Evolutionary conservation across 495 filamentous ascomycete genomes (phyloP).

Genomic region (Lasiosphaeria hispida): DNA sequence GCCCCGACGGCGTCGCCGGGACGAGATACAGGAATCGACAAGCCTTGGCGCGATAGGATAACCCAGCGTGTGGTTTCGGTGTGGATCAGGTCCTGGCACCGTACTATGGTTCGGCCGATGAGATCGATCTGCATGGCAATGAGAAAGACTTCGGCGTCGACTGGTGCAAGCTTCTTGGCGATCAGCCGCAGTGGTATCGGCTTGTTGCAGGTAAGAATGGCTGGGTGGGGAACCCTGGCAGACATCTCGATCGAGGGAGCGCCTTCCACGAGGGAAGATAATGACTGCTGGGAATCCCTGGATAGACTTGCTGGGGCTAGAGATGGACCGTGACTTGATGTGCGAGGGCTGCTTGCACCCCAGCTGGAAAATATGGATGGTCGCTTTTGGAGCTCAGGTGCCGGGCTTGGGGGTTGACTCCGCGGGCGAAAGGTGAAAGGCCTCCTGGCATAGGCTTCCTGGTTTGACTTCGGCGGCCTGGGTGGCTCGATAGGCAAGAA

Average conservation of each 20-base stretch:
- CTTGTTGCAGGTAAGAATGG: constrained; percentile 85
- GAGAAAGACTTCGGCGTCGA: constrained; percentile 64
- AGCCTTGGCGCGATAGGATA: constrained; percentile 63
- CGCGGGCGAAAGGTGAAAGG: constrained; percentile 68
- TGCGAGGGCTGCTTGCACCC: constrained; percentile 3
- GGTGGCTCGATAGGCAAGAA: constrained; percentile 94
- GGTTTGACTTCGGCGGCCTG: constrained; percentile 58
- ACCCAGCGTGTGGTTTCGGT: constrained; percentile 68
- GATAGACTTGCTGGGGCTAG: neutral
- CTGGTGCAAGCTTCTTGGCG: constrained; percentile 67
- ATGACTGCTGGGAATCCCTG: constrained; percentile 1
- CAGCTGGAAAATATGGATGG: constrained; percentile 50
- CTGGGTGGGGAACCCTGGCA: constrained; percentile 79
- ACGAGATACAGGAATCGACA: constrained; percentile 58
- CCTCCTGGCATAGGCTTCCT: constrained; percentile 80
- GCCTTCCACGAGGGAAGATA: constrained; percentile 2
- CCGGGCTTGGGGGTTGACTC: constrained; percentile 17
- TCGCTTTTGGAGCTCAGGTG: constrained; percentile 45
- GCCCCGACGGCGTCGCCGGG: constrained; percentile 58
- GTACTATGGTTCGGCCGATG: constrained; percentile 71
- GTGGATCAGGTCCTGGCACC: constrained; percentile 66
- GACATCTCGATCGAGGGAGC: constrained; percentile 61
- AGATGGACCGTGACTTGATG: neutral
- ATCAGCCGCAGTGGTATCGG: constrained; percentile 78
- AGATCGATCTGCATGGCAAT: constrained; percentile 77